Base-by-base conservation (phyloP, 2,329 filamentous ascomycete genomes). In the Fusarium sp. region DNA sequence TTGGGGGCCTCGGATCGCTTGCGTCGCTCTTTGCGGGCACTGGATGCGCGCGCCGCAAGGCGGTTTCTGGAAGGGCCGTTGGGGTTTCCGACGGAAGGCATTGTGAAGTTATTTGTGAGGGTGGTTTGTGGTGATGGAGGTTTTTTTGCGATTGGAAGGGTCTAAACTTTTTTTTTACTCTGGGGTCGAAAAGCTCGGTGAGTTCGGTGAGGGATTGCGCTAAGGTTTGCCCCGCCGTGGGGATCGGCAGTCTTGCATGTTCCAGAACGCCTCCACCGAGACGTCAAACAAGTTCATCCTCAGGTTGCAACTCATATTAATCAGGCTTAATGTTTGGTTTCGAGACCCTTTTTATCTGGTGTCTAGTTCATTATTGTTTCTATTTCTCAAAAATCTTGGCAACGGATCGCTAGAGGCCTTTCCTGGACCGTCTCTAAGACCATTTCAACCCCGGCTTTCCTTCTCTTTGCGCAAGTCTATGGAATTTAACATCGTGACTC, bases 71-170 rank as follows among this genome's bases (percentile, higher is more conserved):
- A 87, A 11, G 81, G 80, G 45, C 79, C 81, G 81, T 88, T 88
- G 73, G 85, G 86, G 78, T 87, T 88, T 67, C 84, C 84, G 70
- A 86, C 82, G 46, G 85, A 87, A 17, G 83, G 81, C 84, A 86
- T 87, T 65, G 55, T 73, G 49, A 23, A 20, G 49, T 36, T 17
- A 7, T 53, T 19, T 39, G 42, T 38, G 36, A 44, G 34, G 32
- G 26, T 28, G 24, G 50, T 24, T 46, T 44, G 46, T 59, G 28
- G 45, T 42, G 46, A 47, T 60, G 51, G 24, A 63, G 45, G 45
- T 28, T n/a, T 47, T 60, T 69, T 34, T 61, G 48, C 67, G 59
- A 57, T 39, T 23, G 44, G 34, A 55, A 10, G 65, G n/a, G 45
- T 59, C 12, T 28, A 12, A 58, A 40, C 38, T 45, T 68, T 70